phyloP scores from a whole-genome alignment of 2,329 filamentous ascomycete species.

The Trichophyton rubrum region DNA sequence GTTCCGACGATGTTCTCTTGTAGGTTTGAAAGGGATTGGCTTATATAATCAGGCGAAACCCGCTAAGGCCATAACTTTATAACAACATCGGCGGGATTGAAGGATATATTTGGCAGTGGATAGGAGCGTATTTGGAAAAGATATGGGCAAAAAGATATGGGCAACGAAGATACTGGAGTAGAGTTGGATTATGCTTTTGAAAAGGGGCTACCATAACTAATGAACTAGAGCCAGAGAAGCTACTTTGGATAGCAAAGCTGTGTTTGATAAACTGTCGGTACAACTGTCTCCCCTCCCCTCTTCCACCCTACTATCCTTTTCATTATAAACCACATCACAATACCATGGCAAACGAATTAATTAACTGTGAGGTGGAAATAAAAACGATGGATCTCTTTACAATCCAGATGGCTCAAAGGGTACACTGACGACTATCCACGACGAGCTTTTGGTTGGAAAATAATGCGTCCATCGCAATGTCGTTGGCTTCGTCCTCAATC shows the following conservation, averaged over 20 bases:
- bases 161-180: not conserved
- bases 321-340: not conserved
- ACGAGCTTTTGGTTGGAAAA: not conserved
- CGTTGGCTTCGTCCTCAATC: constrained; percentile 12
- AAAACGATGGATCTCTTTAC: not conserved
- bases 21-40: no score
- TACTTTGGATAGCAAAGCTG: not conserved
- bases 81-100: no score
- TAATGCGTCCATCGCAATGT: not conserved
- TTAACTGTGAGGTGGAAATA: no score
- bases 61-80: not conserved
- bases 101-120: not conserved
- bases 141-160: no score
- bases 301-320: not conserved
- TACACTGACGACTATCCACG: not conserved
- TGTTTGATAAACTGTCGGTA: not conserved
- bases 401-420: not conserved
- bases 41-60: no score
- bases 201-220: constrained; percentile 6
- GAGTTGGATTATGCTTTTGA: constrained; percentile 8
- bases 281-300: not conserved
- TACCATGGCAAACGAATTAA: no score
- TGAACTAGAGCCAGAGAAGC: constrained; percentile 7
- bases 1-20: not conserved
- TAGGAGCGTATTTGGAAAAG: constrained; percentile 9